A percentile compares a stretch with the other conserved stretches of the same genome.
Conservation (phyloP, 371 early-diverging fungal species). For the Mortierella sp. region DNA sequence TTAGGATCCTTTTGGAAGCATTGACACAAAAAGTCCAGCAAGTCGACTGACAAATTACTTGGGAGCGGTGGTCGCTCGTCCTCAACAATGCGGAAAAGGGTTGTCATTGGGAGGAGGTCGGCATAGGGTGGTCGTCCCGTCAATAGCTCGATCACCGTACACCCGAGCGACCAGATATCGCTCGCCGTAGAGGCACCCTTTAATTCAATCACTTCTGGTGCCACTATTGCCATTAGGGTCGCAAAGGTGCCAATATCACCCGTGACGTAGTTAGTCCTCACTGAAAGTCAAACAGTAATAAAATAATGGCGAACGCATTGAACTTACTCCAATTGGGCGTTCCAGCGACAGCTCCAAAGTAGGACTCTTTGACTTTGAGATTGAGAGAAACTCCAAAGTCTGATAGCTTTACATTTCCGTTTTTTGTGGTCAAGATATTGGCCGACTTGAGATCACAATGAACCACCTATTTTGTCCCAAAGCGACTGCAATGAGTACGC, state of each 20-base stretch:
- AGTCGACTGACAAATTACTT: conserved; percentile 76
- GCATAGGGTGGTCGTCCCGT: conserved; percentile 91
- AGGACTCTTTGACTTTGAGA: conserved; percentile 69
- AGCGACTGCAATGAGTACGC: conserved; percentile 47
- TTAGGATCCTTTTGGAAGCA: conserved; percentile 88
- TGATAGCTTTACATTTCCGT: conserved; percentile 94
- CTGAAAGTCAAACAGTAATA: too few species aligned
- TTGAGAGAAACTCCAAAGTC: conserved; percentile 96
- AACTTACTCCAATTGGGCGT: conserved; percentile 94
- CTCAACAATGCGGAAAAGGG: conserved; percentile 92
- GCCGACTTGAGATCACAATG: conserved; percentile 98
- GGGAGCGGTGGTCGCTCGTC: conserved; percentile 91
- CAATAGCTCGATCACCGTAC: conserved; percentile 87
- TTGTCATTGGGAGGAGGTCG: conserved; percentile 84
- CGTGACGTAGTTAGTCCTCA: background rate
- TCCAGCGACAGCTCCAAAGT: conserved; percentile 80
- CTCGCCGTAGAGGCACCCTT: conserved; percentile 84
- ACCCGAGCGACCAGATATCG: conserved; percentile 92
- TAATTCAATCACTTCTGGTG: conserved; percentile 95
- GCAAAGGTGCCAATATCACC: background rate
- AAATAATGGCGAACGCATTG: background rate
- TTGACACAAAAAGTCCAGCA: conserved; percentile 74
- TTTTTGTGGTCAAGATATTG: conserved; percentile 94
- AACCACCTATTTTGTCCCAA: conserved; percentile 62
- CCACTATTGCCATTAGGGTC: conserved; percentile 68